These are phyloP conservation scores for Rhodosorus marinus DNA, from an alignment of 23 red algal species.

Conservation along the genomic window DNA sequence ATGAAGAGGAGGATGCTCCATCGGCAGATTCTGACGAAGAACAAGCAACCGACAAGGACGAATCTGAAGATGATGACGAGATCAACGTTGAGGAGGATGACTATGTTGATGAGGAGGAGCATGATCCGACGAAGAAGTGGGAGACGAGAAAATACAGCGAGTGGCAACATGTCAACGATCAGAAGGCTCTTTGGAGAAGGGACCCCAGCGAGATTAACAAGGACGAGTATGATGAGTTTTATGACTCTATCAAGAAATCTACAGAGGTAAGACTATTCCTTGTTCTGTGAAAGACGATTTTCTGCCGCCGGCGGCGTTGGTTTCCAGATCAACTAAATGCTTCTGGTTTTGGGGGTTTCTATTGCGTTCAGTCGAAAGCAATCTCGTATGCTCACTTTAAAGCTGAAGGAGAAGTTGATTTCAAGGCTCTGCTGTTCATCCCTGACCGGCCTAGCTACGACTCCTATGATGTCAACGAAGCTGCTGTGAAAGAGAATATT, in stretches of 20 bases:
- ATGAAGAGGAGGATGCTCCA: not conserved
- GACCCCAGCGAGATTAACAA: constrained; percentile 38
- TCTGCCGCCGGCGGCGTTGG: too few relatives aligned
- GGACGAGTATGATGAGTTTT: constrained; percentile 69
- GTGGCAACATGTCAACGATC: constrained; percentile 45
- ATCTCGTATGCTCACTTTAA: constrained; percentile 58
- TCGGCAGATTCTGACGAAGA: not conserved
- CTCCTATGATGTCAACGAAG: constrained; percentile 33
- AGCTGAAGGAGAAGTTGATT: constrained; percentile 85
- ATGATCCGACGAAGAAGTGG: constrained; percentile 7
- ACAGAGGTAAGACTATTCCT: too few relatives aligned
- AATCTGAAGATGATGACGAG: constrained; percentile 12
- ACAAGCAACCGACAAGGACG: not conserved
- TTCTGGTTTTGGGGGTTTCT: too few relatives aligned
- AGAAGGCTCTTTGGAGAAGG: constrained; percentile 74
- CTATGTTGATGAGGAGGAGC: constrained; percentile 4
- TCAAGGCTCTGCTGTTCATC: constrained; percentile 65
- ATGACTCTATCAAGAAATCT: too few relatives aligned
- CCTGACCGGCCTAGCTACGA: constrained; percentile 47
- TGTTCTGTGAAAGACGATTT: too few relatives aligned
- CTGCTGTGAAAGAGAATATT: constrained; percentile 49
- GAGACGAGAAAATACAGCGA: constrained; percentile 31
- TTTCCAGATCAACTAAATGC: too few relatives aligned
- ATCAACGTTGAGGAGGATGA: constrained; percentile 47
- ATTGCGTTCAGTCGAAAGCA: too few relatives aligned